Evolutionary conservation across 306 rosid genomes (phyloP).

Genomic region (Leucaena leucocephala): DNA sequence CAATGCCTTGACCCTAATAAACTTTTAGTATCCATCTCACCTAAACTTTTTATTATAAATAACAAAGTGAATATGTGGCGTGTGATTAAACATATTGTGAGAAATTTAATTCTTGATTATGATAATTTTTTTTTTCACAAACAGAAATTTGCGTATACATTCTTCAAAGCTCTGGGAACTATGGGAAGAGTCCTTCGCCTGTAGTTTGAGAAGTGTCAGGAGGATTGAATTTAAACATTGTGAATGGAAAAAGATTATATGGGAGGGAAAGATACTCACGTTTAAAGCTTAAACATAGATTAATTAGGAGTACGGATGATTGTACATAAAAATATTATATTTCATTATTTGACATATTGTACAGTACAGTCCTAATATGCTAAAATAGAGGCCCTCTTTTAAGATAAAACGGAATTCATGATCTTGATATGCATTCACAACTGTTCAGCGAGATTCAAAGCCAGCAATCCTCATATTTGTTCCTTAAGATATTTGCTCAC

Average conservation of each 20-base stretch:
- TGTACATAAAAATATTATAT: not conserved
- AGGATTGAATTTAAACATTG: too few relatives aligned
- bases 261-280: not conserved
- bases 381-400: not conserved
- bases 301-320: not conserved
- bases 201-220: not conserved
- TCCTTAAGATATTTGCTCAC: not conserved
- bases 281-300: not conserved
- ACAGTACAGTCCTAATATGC: not conserved
- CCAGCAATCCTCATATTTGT: conserved; percentile 16
- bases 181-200: not conserved
- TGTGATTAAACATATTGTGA: not conserved
- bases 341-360: not conserved
- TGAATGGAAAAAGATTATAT: not conserved
- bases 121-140: not conserved
- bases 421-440: conserved; percentile 1
- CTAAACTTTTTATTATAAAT: too few relatives aligned
- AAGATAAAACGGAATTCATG: not conserved
- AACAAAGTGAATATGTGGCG: too few relatives aligned
- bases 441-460: conserved; percentile 24
- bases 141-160: not conserved
- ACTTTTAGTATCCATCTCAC: too few relatives aligned
- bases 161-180: not conserved
- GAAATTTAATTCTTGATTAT: not conserved
- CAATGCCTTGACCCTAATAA: too few relatives aligned